These are phyloP conservation scores for Annona squamosa DNA, from an alignment of 164 flowering plant species.

Conservation along the genomic window DNA sequence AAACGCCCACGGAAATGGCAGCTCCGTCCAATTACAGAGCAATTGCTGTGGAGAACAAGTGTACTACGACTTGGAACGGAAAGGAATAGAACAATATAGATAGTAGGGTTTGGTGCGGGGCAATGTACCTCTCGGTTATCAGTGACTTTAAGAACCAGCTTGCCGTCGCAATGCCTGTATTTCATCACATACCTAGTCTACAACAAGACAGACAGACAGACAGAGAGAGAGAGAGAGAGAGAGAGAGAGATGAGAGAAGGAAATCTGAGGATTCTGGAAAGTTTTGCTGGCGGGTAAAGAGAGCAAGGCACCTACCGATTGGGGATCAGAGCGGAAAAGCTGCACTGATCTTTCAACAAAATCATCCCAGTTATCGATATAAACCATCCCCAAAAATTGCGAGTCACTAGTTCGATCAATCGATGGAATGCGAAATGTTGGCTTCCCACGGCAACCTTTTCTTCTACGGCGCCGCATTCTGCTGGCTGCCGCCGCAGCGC, in stretches of 20 bases:
- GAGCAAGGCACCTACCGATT: constrained; percentile 36
- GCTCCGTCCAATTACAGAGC: not conserved
- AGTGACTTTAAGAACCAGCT: constrained; percentile 91
- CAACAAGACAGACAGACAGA: not conserved
- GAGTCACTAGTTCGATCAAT: not conserved
- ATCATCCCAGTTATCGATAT: constrained; percentile 86
- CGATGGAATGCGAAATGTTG: no score
- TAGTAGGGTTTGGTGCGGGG: not conserved
- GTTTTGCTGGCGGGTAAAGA: not conserved
- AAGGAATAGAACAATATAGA: not conserved
- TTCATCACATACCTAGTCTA: constrained; percentile 80
- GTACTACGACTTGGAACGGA: not conserved
- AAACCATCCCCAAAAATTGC: constrained; percentile 48
- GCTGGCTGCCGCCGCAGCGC: no score
- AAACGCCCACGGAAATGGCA: not conserved
- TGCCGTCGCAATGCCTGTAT: constrained; percentile 87
- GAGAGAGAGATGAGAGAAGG: not conserved
- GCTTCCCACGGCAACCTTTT: no score
- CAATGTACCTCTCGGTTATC: constrained; percentile 70
- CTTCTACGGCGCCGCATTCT: no score
- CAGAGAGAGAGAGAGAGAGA: constrained; percentile 8
- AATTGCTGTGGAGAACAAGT: not conserved
- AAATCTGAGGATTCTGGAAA: not conserved
- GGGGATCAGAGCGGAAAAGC: constrained; percentile 78
- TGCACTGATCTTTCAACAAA: constrained; percentile 87